phyloP scores from a whole-genome alignment of 176 grass and related monocot genomes.

The Alopecurus myosuroides region DNA sequence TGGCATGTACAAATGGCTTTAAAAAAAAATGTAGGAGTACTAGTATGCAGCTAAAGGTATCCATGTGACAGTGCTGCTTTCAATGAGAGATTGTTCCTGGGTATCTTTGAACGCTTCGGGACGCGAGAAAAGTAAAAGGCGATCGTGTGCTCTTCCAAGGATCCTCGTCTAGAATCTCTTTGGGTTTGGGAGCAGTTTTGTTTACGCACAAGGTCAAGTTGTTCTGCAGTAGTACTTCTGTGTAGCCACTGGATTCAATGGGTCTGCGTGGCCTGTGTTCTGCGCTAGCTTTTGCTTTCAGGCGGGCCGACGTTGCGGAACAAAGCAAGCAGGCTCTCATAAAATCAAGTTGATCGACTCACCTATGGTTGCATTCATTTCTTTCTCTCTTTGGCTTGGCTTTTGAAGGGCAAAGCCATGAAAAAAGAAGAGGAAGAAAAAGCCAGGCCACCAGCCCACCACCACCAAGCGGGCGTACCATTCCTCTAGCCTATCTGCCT shows the following conservation, averaged over 20 bases:
- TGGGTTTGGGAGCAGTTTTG: neutral
- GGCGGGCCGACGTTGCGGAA: neutral
- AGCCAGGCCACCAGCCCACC: no score
- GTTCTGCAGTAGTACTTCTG: neutral
- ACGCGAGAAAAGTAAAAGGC: constrained; percentile 38
- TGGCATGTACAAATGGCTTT: neutral
- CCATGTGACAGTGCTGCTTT: constrained; percentile 3
- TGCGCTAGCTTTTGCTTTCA: neutral
- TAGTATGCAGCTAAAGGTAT: neutral
- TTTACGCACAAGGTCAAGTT: neutral
- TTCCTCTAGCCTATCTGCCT: no score
- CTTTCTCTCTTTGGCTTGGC: neutral
- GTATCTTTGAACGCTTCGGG: constrained; percentile 61
- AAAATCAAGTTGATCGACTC: neutral
- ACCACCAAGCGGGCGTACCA: no score
- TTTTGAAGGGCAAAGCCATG: neutral
- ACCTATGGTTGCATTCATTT: neutral
- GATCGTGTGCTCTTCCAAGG: neutral
- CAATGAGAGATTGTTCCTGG: neutral
- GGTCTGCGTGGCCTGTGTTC: neutral
- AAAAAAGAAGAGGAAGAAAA: no score
- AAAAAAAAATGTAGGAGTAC: neutral
- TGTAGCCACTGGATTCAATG: neutral
- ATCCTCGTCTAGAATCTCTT: neutral
- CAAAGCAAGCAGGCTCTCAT: neutral